A percentile compares a stretch with the other conserved stretches of the same genome.
These are phyloP conservation scores for Naganishia friedmannii DNA, from an alignment of 768 basidiomycete genomes.

Conservation along the genomic window DNA sequence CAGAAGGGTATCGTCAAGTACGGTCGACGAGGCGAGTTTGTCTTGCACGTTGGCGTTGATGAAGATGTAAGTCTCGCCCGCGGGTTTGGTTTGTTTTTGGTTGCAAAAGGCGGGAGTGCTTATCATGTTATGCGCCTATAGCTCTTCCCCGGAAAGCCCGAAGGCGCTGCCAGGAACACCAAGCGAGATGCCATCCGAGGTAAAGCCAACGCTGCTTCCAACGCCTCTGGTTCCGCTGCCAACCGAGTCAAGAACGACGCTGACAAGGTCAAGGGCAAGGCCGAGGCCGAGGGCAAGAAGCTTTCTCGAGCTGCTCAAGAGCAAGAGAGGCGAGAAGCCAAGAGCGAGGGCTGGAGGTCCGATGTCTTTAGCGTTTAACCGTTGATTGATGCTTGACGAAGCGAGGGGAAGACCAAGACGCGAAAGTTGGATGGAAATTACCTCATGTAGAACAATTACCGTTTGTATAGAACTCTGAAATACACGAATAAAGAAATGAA, in stretches of 20 bases:
- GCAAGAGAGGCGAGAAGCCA: constrained; percentile 42
- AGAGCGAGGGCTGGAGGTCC: constrained; percentile 48
- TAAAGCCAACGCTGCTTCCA: constrained; percentile 40
- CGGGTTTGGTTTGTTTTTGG: background rate
- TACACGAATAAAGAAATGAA: constrained; percentile 4
- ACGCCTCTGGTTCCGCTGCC: constrained; percentile 35
- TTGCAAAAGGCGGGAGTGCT: background rate
- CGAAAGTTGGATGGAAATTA: background rate
- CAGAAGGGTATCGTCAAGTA: constrained; percentile 54
- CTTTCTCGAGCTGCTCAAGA: constrained; percentile 42
- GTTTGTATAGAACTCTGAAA: constrained; percentile 1
- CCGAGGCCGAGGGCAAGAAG: constrained; percentile 44
- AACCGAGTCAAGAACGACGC: constrained; percentile 43
- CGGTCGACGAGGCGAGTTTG: constrained; percentile 52
- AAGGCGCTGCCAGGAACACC: constrained; percentile 43
- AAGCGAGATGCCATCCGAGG: constrained; percentile 46
- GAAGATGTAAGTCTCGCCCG: constrained; percentile 45
- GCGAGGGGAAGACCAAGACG: no score
- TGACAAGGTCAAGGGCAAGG: constrained; percentile 43
- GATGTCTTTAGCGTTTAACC: constrained; percentile 48
- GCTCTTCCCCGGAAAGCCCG: constrained; percentile 51
- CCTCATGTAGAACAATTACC: background rate
- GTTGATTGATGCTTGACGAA: background rate
- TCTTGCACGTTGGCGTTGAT: constrained; percentile 54
- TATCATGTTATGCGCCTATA: constrained; percentile 9